phyloP scores from a whole-genome alignment of 306 rosid genomes.

The Ziziphus jujuba region DNA sequence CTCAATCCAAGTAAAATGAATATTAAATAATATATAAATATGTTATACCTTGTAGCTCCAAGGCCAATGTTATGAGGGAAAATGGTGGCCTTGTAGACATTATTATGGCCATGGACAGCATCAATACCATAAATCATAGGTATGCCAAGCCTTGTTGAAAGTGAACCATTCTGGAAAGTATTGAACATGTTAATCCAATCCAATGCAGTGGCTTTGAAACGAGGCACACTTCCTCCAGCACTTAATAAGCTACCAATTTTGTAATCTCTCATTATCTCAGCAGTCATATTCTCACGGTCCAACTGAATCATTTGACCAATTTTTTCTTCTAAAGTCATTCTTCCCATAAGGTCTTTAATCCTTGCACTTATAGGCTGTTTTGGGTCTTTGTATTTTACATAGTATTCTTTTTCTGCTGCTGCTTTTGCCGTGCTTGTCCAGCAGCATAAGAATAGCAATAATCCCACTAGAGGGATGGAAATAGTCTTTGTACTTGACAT shows the following conservation, averaged over 20 bases:
- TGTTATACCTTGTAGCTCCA: slow-evolving; percentile 30
- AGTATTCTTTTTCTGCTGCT: neutral
- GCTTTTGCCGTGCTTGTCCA: neutral
- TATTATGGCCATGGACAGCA: slow-evolving; percentile 37
- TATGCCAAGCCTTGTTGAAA: slow-evolving; percentile 27
- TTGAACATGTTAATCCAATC: slow-evolving; percentile 24
- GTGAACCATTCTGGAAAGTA: slow-evolving; percentile 23
- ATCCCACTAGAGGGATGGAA: too few relatives aligned
- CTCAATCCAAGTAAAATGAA: too few relatives aligned
- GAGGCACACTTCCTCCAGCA: slow-evolving; percentile 28
- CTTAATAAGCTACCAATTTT: slow-evolving; percentile 24
- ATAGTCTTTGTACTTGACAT: too few relatives aligned
- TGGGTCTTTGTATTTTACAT: slow-evolving; percentile 26
- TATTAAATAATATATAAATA: neutral
- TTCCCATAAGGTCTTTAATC: slow-evolving; percentile 19
- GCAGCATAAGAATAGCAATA: too few relatives aligned
- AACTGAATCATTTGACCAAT: slow-evolving; percentile 27
- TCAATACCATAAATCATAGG: slow-evolving; percentile 36
- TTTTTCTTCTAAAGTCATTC: slow-evolving; percentile 30
- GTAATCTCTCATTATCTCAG: slow-evolving; percentile 16
- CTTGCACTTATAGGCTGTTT: neutral
- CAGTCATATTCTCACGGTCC: slow-evolving; percentile 13
- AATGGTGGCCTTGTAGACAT: slow-evolving; percentile 29
- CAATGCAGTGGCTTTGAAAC: slow-evolving; percentile 5
- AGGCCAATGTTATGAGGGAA: slow-evolving; percentile 39